Percentiles rank a stretch among this genome's conserved stretches.
Evolutionary conservation across 208 protist genomes (phyloP).

Genomic region (Wallacemonas rigidus): DNA sequence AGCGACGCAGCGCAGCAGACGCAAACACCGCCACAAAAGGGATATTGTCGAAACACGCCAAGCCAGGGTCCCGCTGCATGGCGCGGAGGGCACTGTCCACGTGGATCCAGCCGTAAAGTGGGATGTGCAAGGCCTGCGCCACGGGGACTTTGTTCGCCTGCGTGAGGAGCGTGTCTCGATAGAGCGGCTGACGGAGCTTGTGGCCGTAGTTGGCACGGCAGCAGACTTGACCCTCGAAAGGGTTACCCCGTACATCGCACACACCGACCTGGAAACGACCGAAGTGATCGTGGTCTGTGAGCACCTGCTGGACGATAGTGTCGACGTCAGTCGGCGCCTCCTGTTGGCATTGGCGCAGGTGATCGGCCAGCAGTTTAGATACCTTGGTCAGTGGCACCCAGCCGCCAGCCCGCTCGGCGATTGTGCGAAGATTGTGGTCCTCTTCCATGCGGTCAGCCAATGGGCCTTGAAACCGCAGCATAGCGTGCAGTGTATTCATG

Average conservation of each 20-base stretch:
- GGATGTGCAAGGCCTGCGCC: constrained; percentile 14
- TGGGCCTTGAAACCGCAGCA: constrained; percentile 43
- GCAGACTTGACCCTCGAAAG: constrained; percentile 40
- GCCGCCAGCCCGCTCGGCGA: constrained; percentile 30
- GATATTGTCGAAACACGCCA: constrained; percentile 33
- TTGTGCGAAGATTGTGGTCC: constrained; percentile 14
- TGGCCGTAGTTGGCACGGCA: constrained; percentile 46
- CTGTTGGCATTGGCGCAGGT: constrained; percentile 9
- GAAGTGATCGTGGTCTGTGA: constrained; percentile 51
- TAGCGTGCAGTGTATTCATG: constrained; percentile 30
- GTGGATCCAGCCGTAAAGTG: constrained; percentile 36
- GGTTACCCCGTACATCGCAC: constrained; percentile 25
- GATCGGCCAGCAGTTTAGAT: constrained; percentile 18
- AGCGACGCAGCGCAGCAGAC: constrained; percentile 27
- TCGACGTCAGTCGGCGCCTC: constrained; percentile 22
- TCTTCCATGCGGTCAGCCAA: constrained; percentile 30
- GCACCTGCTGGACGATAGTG: constrained; percentile 30
- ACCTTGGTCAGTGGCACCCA: constrained; percentile 56
- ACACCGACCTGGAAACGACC: constrained; percentile 47
- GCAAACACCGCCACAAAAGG: constrained; percentile 37
- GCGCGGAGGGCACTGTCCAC: not conserved
- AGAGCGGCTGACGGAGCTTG: constrained; percentile 18
- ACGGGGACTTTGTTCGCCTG: not conserved
- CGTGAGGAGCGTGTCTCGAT: constrained; percentile 21
- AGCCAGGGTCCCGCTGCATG: not conserved